Base-by-base conservation (phyloP, 148 eudicot genomes). In the Rheum nobile region DNA sequence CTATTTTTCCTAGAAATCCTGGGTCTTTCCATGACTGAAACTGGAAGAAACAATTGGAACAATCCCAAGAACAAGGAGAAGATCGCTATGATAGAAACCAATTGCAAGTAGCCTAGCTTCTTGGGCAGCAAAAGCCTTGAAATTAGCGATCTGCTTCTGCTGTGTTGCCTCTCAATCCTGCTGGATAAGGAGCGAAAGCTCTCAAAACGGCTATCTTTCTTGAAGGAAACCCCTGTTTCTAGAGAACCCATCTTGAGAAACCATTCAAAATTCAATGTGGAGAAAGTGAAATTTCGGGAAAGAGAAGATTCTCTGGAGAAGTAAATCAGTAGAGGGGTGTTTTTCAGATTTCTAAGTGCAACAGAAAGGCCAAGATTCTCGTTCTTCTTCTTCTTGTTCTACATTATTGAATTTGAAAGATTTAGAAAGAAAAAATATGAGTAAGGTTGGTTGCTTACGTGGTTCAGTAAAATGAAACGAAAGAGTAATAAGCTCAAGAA, bases 61-160 rank as follows among this genome's bases (percentile, higher is more conserved):
- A 71, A 24, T 9, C 26, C 31, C 50, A 71, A 71, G 48, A 71
- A 43, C 48, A 71, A 39, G 31, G 50, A 71, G 73, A 71, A 71
- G 16, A 71, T 41, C 48, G 10, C 73, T 28, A 71, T 42, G 10
- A 43, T 19, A 14, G 73, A 71, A 21, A 71, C 26, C 73, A 50
- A 71, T 68, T 68, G 72, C 48, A 42, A 43, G 73, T 71, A 71
- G 46, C 73, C 73, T 9, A 71, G 73, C 73, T 71, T 71, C 47
- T 71, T 39, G 12, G 73, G 48, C 17, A 71, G 50, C 50, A 71
- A 24, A 39, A 71, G 28, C 34, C 50, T 71, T 43, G 50, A 24
- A 41, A 41, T n/a, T 39, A 42, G 4, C 73, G 73, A 71, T 71
- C 73, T 71, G 50, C 8, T 4, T 71, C 31, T 71, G 50, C 73